Percentiles rank a stretch among this genome's conserved stretches.
phyloP scores from a whole-genome alignment of 495 filamentous ascomycete genomes.

The Penicillium egyptiacum region DNA sequence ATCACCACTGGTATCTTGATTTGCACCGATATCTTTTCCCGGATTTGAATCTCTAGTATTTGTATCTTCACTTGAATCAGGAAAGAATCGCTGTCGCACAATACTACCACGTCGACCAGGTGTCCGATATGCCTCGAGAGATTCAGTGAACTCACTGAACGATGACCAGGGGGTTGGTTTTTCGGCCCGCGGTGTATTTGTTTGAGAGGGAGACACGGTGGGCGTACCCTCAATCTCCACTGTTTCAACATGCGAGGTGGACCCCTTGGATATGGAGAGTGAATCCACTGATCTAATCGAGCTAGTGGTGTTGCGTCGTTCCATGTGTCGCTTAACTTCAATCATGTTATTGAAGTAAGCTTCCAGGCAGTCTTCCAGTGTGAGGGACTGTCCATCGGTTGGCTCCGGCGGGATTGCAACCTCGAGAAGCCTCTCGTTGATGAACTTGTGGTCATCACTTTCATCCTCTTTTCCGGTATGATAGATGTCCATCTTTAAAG shows the following conservation, averaged over 20 bases:
- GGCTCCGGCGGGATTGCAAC: slow-evolving; percentile 72
- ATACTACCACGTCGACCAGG: slow-evolving; percentile 58
- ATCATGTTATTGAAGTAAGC: slow-evolving; percentile 93
- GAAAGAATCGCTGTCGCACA: slow-evolving; percentile 59
- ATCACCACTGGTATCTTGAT: slow-evolving; percentile 13
- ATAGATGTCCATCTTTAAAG: slow-evolving; percentile 91
- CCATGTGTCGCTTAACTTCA: slow-evolving; percentile 82
- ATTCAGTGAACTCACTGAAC: slow-evolving; percentile 25
- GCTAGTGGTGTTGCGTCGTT: slow-evolving; percentile 56
- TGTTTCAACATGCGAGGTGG: slow-evolving; percentile 56
- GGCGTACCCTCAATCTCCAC: slow-evolving; percentile 52
- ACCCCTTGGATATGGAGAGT: slow-evolving; percentile 44
- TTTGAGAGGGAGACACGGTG: slow-evolving; percentile 40
- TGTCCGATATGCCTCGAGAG: slow-evolving; percentile 21
- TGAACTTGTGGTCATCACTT: slow-evolving; percentile 86
- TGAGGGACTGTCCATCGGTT: slow-evolving; percentile 62
- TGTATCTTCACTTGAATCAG: slow-evolving; percentile 38
- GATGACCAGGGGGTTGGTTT: slow-evolving; percentile 34
- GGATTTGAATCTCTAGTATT: slow-evolving; percentile 28
- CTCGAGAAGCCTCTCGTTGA: slow-evolving; percentile 90
- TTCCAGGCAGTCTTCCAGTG: slow-evolving; percentile 87
- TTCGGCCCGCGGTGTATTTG: slow-evolving; percentile 36
- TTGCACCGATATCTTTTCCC: slow-evolving; percentile 21
- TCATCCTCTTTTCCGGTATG: slow-evolving; percentile 82
- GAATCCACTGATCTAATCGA: slow-evolving; percentile 55